Evolutionary conservation across 2,329 filamentous ascomycete species (phyloP).

Genomic region (Exserohilum rostratum): DNA sequence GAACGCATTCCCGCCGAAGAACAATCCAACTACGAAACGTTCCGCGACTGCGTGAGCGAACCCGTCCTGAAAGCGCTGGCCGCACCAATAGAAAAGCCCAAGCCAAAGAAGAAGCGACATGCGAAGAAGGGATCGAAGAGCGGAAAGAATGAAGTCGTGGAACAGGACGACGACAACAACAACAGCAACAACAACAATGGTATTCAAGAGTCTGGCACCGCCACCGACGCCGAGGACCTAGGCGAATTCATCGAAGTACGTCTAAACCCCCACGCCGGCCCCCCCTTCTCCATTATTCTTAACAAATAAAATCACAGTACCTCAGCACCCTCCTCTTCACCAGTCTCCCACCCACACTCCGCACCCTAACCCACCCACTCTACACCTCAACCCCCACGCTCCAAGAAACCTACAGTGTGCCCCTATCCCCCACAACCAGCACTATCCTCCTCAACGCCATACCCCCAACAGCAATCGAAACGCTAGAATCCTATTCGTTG

Average conservation of each 20-base stretch:
- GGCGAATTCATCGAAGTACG: constrained; percentile 76
- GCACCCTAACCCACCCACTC: constrained; percentile 65
- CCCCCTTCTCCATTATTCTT: neutral
- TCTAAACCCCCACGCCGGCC: neutral
- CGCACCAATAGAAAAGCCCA: constrained; percentile 50
- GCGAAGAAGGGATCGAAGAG: constrained; percentile 41
- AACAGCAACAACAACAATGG: constrained; percentile 26
- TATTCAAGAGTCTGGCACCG: neutral
- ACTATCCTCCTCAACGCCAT: constrained; percentile 58
- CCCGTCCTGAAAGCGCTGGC: constrained; percentile 69
- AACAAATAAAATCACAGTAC: constrained; percentile 53
- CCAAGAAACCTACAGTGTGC: constrained; percentile 62
- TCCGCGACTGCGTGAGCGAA: constrained; percentile 76
- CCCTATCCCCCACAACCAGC: constrained; percentile 60
- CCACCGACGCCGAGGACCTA: constrained; percentile 67
- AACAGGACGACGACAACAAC: constrained; percentile 10
- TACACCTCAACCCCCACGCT: constrained; percentile 59
- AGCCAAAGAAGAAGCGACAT: constrained; percentile 52
- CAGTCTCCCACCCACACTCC: constrained; percentile 66
- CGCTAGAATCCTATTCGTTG: constrained; percentile 70
- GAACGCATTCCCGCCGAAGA: constrained; percentile 46
- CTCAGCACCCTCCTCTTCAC: constrained; percentile 73
- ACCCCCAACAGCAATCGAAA: constrained; percentile 68
- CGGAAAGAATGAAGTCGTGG: constrained; percentile 17
- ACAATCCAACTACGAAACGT: constrained; percentile 66